Evolutionary conservation across 805 yeast species (phyloP), one percentile per base, ranked within the genome.

Genomic region (Sugiyamaella lignohabitans): DNA sequence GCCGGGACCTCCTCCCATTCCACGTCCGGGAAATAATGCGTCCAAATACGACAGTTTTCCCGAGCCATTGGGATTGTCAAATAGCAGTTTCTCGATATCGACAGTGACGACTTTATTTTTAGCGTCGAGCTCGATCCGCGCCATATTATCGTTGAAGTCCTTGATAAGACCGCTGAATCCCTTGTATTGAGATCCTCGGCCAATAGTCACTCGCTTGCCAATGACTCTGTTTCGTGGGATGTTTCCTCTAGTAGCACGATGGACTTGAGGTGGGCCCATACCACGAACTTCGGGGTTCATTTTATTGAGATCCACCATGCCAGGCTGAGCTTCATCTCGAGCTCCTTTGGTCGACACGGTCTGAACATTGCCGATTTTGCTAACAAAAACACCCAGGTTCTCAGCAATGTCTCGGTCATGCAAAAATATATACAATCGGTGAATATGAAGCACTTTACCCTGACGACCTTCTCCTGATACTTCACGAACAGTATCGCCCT

Each of bases 401-500:
- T 88, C 97, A 27, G 77, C 63, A 42, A 84, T 77, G 42, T 84
- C 82, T 56, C 85, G 83, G 46, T 93, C 82, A 62, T 87, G 83
- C 41, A 89, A 71, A 64, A 91, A 93, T 50, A 93, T 74, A 42
- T 74, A 72, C 45, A 83, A 82, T 61, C 88, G 82, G 72, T 83
- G 86, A 47, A 93, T 82, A 63, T 91, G 97, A 49, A 93, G 65
- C 51, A 93, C 84, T 32, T 76, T 79, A 56, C 98, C 98, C 60
- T 85, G 89, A 62, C 95, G 78, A 56, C 85, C 81, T 57, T 88
- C 95, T 42, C 94, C 94, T 14, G 75, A 72, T 22, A 73, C 66
- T 61, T 93, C 98, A 57, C 81, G 82, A n/a, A 93, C 95, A 2
- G 93, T 82, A 61, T 93, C 98, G 43, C 97, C 97, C 34, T 86